These are phyloP conservation scores for Nicotiana tabacum DNA, from an alignment of 257 asterid species.

Conservation along the genomic window DNA sequence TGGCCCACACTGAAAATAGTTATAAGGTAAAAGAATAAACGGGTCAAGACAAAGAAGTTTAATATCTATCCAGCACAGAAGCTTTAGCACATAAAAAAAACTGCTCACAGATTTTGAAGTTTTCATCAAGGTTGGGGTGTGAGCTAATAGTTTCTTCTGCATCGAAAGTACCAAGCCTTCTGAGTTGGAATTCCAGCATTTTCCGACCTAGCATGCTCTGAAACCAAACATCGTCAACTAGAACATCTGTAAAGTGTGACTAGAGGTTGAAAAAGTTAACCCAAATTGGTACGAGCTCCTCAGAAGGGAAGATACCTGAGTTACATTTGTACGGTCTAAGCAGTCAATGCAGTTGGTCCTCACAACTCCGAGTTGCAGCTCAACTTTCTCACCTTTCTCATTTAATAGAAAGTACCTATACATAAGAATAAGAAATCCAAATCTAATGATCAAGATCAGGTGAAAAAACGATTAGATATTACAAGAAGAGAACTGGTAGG, in stretches of 20 bases:
- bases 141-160: conserved; percentile 60
- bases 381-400: conserved; percentile 78
- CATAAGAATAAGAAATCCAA: not conserved
- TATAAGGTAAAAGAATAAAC: conserved; percentile 16
- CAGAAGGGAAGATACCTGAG: conserved; percentile 53
- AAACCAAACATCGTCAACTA: conserved; percentile 8
- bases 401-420: conserved; percentile 72
- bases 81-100: not conserved
- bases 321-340: conserved; percentile 97
- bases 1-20: conserved; percentile 82
- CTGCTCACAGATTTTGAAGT: conserved; percentile 64
- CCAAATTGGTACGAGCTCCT: not conserved
- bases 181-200: conserved; percentile 86
- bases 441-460: not conserved
- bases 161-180: conserved; percentile 72
- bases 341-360: conserved; percentile 93
- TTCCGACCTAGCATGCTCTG: conserved; percentile 95
- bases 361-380: conserved; percentile 75
- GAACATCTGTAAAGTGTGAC: not conserved
- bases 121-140: conserved; percentile 64
- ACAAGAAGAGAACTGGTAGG: not conserved
- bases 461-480: not conserved
- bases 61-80: not conserved
- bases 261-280: not conserved
- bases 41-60: not conserved